phyloP scores from a whole-genome alignment of 2,329 filamentous ascomycete genomes.

The Colletotrichum orbiculare region DNA sequence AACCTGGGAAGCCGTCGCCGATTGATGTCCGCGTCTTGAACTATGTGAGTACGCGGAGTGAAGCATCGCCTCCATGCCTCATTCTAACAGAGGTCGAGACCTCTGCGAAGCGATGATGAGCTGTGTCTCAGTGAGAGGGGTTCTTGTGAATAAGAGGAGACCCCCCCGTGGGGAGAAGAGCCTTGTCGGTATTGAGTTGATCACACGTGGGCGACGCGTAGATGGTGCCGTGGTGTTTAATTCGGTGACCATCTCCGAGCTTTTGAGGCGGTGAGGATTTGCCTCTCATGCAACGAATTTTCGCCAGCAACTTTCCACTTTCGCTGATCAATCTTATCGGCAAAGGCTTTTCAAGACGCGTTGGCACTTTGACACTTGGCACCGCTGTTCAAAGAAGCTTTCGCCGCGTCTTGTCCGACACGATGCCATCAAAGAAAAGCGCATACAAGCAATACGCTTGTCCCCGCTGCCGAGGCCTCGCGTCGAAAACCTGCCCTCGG shows the following conservation, averaged over 20 bases:
- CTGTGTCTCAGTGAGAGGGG: background rate
- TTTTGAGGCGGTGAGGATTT: background rate
- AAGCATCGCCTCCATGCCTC: background rate
- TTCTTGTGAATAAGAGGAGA: background rate
- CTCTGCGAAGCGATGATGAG: background rate
- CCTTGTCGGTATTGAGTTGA: background rate
- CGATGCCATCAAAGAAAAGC: background rate
- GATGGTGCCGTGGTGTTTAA: no score
- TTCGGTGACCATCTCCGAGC: no score
- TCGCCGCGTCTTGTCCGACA: conserved; percentile 9
- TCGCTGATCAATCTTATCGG: no score
- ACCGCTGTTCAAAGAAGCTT: conserved; percentile 15
- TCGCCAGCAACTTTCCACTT: no score
- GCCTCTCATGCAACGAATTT: background rate
- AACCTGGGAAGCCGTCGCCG: background rate
- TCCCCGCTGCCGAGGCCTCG: background rate
- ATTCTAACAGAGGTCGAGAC: background rate
- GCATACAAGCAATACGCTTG: background rate
- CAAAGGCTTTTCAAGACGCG: background rate
- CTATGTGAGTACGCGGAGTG: background rate
- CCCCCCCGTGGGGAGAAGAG: background rate
- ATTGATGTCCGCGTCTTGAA: background rate
- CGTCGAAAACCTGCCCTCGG: conserved; percentile 6
- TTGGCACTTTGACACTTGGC: background rate
- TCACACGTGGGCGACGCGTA: no score